Conservation (phyloP, 2,329 filamentous ascomycete genomes). For the Pestalotiopsis fici region DNA sequence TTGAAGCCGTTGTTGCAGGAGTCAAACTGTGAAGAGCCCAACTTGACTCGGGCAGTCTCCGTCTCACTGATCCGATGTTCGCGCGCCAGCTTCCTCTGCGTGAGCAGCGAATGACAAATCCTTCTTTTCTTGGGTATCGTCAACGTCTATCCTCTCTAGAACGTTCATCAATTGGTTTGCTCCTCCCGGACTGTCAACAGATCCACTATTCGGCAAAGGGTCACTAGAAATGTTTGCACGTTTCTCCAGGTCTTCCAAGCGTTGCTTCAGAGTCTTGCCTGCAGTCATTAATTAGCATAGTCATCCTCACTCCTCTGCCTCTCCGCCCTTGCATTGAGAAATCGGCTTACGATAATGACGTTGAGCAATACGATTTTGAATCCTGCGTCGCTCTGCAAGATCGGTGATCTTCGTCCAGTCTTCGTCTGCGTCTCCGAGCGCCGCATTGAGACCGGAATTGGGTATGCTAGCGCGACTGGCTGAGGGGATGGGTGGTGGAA, state of each 20-base stretch:
- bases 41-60: no score
- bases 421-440: constrained; percentile 63
- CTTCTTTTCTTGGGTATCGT: no score
- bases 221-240: constrained; percentile 62
- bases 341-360: constrained; percentile 80
- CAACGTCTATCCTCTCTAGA: no score
- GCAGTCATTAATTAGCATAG: constrained; percentile 15
- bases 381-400: constrained; percentile 87
- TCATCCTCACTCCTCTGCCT: neutral
- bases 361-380: constrained; percentile 97
- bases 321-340: neutral
- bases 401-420: constrained; percentile 99
- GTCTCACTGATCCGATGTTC: no score
- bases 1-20: no score
- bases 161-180: no score
- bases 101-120: no score
- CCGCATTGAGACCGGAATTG: neutral
- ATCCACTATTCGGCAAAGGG: no score
- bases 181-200: no score
- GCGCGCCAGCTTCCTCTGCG: no score
- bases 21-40: no score
- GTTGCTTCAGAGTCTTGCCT: constrained; percentile 93
- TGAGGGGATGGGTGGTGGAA: neutral
- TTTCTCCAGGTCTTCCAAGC: constrained; percentile 81
- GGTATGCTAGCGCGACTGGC: neutral